Base-by-base conservation (phyloP, 2,329 filamentous ascomycete genomes). In the Erysiphe pulchra region DNA sequence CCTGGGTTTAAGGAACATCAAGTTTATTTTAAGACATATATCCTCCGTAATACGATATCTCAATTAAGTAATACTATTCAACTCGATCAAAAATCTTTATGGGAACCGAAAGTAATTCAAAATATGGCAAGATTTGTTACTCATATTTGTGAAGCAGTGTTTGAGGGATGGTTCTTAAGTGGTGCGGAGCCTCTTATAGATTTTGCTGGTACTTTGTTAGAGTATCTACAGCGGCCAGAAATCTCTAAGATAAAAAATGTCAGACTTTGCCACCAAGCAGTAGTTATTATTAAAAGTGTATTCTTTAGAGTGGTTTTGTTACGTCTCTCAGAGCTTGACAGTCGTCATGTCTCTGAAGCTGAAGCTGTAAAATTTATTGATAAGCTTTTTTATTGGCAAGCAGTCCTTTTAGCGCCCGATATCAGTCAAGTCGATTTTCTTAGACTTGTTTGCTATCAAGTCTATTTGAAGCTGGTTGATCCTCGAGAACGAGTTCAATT, bases 111-210 rank as follows among this genome's bases (percentile, higher is more conserved):
- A 49, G 72, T 92, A 1, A 65, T 98, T 44, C 87, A 80, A 4
- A 98, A 98, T 52, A 67, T 98, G 56, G 77, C 80, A 0, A 74
- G 85, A 12, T 80, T 94, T 50, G 75, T 77, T 31, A 65, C 73
- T 2, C 83, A 95, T 56, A 71, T 95, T 58, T 74, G 80, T 0
- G 90, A 98, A 59, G 82, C 84, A 6, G 78, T 93, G 12, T 94
- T 90, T 52, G 90, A 95, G 61, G 90, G 90, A 14, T 94, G 86
- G 83, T 95, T 95, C 56, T 73, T 94, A 50, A 79, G 90, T 51
- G 87, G 87, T 1, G 82, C 82, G 1, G 80, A 85, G 53, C 69
- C 75, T 4, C 71, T 90, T 53, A 69, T 95, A 31, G 86, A 95
- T 54, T 92, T 94, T 54, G 72, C 78, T 3, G 90, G 87, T 1